Evolutionary conservation across 2,329 filamentous ascomycete species (phyloP).

Genomic region (Rutstroemia sp.): DNA sequence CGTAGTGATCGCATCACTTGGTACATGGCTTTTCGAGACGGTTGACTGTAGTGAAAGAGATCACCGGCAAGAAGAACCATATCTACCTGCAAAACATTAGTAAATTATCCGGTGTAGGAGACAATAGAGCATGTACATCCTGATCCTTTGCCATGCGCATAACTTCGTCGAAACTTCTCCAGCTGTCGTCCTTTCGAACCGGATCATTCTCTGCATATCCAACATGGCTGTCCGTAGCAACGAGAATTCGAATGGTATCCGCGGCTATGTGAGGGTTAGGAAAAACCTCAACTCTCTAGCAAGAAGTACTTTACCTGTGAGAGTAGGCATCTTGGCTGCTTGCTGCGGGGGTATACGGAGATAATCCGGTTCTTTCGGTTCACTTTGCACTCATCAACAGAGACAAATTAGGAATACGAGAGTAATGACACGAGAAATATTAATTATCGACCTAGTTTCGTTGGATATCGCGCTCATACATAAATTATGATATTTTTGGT

Average conservation of each 20-base stretch:
- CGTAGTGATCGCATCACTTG: constrained; percentile 94
- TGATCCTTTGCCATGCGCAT: constrained; percentile 79
- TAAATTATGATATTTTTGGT: background rate
- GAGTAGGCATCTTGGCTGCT: constrained; percentile 21
- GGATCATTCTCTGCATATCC: constrained; percentile 91
- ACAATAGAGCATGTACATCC: constrained; percentile 49
- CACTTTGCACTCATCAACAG: background rate
- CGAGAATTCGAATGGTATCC: constrained; percentile 88
- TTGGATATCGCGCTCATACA: background rate
- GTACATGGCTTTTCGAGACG: constrained; percentile 90
- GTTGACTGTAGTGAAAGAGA: constrained; percentile 97
- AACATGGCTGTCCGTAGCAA: constrained; percentile 96
- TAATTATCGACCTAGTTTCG: background rate
- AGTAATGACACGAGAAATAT: background rate
- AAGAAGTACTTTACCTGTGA: constrained; percentile 13
- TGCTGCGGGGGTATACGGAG: background rate
- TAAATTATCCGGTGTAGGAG: background rate
- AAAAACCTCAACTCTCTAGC: background rate
- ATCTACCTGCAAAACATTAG: constrained; percentile 53
- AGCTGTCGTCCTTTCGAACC: constrained; percentile 93
- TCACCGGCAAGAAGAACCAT: constrained; percentile 96
- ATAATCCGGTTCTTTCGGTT: background rate
- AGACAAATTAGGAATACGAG: background rate
- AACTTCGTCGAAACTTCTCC: constrained; percentile 92
- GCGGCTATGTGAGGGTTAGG: constrained; percentile 30